A percentile compares a stretch with the other conserved stretches of the same genome.
Evolutionary conservation across 345 rosid species (phyloP).

Genomic region (Brassica napus): DNA sequence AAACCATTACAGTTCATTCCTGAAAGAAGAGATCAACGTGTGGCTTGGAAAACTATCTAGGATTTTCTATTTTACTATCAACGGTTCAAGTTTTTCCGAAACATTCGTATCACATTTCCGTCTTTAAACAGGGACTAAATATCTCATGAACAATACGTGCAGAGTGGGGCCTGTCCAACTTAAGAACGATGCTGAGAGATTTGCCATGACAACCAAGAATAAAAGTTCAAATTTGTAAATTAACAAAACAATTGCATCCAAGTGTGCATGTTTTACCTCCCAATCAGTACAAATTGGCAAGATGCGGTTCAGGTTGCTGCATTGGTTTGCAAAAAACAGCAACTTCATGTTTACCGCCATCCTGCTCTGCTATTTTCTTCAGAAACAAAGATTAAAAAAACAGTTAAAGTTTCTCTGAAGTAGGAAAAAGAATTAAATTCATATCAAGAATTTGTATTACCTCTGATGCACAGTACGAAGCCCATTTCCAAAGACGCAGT

Average conservation of each 20-base stretch:
- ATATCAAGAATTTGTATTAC: constrained; percentile 42
- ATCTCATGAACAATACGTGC: constrained; percentile 1
- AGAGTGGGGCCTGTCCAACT: not conserved
- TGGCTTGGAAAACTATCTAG: not conserved
- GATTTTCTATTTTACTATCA: not conserved
- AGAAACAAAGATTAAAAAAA: constrained; percentile 11
- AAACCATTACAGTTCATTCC: not conserved
- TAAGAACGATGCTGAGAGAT: not conserved
- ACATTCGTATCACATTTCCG: not conserved
- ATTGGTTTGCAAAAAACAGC: constrained; percentile 86
- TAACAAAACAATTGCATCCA: not conserved
- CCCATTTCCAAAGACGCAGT: constrained; percentile 95
- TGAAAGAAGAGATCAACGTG: not conserved
- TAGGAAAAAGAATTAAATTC: not conserved
- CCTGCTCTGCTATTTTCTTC: constrained; percentile 89
- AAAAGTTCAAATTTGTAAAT: not conserved
- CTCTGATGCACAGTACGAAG: constrained; percentile 92
- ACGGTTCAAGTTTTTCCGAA: not conserved
- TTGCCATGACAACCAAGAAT: constrained; percentile 15
- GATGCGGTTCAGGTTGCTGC: constrained; percentile 86
- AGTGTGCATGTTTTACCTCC: constrained; percentile 64
- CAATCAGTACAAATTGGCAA: constrained; percentile 93
- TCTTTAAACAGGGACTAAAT: constrained; percentile 15
- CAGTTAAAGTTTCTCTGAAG: not conserved
- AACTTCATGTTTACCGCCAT: constrained; percentile 79